These are phyloP conservation scores for Steccherinum ochraceum DNA, from an alignment of 768 basidiomycete species.

Conservation along the genomic window DNA sequence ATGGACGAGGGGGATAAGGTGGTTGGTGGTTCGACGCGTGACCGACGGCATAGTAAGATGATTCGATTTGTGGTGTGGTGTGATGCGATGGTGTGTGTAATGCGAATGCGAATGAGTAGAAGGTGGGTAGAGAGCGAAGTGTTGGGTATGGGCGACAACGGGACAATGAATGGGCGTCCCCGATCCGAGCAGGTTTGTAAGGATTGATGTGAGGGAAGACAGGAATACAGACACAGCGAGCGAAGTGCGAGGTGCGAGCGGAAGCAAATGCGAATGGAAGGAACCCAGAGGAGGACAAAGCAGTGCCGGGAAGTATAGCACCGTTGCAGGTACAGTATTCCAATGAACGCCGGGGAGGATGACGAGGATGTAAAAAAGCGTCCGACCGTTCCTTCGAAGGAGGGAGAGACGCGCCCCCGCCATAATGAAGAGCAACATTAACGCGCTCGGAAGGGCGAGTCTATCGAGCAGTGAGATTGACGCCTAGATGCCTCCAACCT, in stretches of 20 bases:
- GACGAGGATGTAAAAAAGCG: neutral
- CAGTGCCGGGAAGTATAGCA: conserved; percentile 4
- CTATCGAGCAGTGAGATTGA: neutral
- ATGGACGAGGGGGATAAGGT: no score
- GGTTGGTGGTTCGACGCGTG: no score
- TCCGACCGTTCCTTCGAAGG: no score
- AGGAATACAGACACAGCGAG: no score
- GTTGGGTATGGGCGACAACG: neutral
- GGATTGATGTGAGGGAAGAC: neutral
- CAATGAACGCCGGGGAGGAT: neutral
- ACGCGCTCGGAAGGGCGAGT: neutral
- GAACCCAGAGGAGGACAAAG: conserved; percentile 6
- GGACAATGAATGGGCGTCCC: conserved; percentile 10
- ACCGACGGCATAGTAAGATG: no score
- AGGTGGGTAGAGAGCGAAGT: neutral
- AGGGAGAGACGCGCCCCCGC: no score
- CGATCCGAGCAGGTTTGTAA: conserved; percentile 10
- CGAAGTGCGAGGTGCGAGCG: no score
- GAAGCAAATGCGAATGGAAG: neutral
- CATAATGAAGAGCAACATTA: no score
- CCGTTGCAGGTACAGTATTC: no score
- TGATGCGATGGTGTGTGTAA: neutral
- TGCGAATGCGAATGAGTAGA: neutral
- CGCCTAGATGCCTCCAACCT: neutral
- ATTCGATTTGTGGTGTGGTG: neutral